Evolutionary conservation across 805 yeast species (phyloP).

Genomic region (Wickerhamomyces ciferrii): DNA sequence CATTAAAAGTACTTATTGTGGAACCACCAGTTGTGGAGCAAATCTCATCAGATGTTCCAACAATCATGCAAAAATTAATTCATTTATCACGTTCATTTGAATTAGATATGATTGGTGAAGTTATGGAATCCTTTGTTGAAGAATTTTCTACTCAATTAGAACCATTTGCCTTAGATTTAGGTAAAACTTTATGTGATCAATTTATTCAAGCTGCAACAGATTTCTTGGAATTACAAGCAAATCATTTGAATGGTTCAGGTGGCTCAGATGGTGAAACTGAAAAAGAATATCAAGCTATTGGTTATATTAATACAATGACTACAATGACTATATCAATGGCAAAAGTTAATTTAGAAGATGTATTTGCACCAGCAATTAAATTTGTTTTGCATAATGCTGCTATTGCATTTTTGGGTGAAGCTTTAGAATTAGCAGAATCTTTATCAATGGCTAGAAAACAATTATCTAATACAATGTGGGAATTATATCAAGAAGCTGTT

Average conservation of each 20-base stretch:
- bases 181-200: constrained; percentile 54
- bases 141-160: constrained; percentile 80
- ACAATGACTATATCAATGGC: constrained; percentile 70
- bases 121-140: constrained; percentile 95
- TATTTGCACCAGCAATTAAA: constrained; percentile 52
- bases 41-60: constrained; percentile 67
- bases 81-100: constrained; percentile 77
- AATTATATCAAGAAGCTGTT: constrained; percentile 39
- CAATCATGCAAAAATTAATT: constrained; percentile 75
- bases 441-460: constrained; percentile 42
- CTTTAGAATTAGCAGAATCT: constrained; percentile 58
- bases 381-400: constrained; percentile 55
- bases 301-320: constrained; percentile 64
- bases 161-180: constrained; percentile 76
- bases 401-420: constrained; percentile 56
- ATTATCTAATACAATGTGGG: constrained; percentile 49
- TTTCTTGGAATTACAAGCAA: constrained; percentile 35
- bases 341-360: constrained; percentile 44
- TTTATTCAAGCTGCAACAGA: constrained; percentile 54
- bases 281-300: constrained; percentile 64
- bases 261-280: constrained; percentile 36
- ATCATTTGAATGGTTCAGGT: constrained; percentile 1
- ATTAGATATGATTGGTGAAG: constrained; percentile 77
- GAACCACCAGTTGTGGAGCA: constrained; percentile 66
- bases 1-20: constrained; percentile 74